Conservation (phyloP, 225 moss, liverwort and hornwort species). For the Climacium dendroides region DNA sequence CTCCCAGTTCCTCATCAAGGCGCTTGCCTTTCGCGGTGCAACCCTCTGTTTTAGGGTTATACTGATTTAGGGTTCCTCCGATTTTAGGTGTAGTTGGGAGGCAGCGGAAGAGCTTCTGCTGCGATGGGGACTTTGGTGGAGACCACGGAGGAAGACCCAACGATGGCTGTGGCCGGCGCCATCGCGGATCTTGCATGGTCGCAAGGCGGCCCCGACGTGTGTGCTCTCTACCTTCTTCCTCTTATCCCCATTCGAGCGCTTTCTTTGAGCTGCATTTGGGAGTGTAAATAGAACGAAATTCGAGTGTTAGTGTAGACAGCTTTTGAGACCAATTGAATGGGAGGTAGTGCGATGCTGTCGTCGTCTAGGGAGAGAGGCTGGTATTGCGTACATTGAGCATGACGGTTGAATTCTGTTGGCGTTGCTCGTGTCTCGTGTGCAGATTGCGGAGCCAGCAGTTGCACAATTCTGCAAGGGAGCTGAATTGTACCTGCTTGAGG, state of each 20-base stretch:
- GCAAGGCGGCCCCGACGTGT: conserved; percentile 72
- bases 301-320: neutral
- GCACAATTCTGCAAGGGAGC: conserved; percentile 71
- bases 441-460: conserved; percentile 78
- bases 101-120: neutral
- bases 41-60: neutral
- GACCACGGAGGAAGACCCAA: conserved; percentile 91
- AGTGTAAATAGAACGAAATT: neutral
- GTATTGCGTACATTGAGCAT: neutral
- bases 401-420: neutral
- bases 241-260: neutral
- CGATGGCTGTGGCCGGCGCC: conserved; percentile 72
- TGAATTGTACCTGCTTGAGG: conserved; percentile 42
- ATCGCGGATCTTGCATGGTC: conserved; percentile 86
- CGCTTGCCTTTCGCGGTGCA: neutral
- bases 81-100: neutral
- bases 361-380: neutral
- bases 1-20: neutral
- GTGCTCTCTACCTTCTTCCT: neutral
- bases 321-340: neutral
- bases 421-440: neutral
- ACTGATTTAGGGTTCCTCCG: neutral
- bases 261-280: neutral
- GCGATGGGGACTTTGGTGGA: conserved; percentile 80
- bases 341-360: neutral